Base-by-base conservation (phyloP, 1,139 yeast genomes). In the Geotrichum reessii region DNA sequence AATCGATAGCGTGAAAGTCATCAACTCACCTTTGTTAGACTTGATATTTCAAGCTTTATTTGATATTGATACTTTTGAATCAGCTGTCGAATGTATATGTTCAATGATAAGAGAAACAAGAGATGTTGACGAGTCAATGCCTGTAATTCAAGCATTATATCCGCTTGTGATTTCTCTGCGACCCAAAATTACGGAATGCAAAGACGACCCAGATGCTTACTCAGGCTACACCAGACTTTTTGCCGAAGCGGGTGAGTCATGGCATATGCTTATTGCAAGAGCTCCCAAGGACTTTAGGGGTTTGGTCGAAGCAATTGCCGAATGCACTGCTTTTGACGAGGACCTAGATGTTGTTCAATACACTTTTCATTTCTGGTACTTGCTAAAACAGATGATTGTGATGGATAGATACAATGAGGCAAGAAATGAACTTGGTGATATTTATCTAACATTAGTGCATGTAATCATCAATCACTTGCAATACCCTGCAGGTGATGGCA, bases 221-320 rank as follows among this genome's bases (percentile, higher is more conserved):
- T 85, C 87, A 61, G 85, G 89, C 25, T 76, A 87, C 61, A 83
- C 96, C 0, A 79, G 93, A 67, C 73, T 95, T 53, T 89, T 87
- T 71, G 89, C 92, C 21, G 96, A 91, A 66, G 95, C 97, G 1
- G 97, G 96, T 62, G 98, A 92, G 72, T 81, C 96, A 1, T 95
- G 99, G 99, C 95, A 90, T 72, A 88, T 88, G 42, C 77, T 88
- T 42, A 83, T 92, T 59, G 93, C 95, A 7, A 84, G 84, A 66
- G 77, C 81, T 60, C 95, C 97, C 0, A 74, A 74, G 53, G 81
- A 80, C 59, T 93, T 90, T 74, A 79, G 82, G 63, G 86, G 88
- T 1, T 75, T 93, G 66, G 95, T 91, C n/a, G 84, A 83, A 62
- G 83, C 88, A 9, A 74, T 92, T 42, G 77, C 90, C 52, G 83